Evolutionary conservation across 2,329 filamentous ascomycete species (phyloP).

Genomic region (Paradendryphiella salina): DNA sequence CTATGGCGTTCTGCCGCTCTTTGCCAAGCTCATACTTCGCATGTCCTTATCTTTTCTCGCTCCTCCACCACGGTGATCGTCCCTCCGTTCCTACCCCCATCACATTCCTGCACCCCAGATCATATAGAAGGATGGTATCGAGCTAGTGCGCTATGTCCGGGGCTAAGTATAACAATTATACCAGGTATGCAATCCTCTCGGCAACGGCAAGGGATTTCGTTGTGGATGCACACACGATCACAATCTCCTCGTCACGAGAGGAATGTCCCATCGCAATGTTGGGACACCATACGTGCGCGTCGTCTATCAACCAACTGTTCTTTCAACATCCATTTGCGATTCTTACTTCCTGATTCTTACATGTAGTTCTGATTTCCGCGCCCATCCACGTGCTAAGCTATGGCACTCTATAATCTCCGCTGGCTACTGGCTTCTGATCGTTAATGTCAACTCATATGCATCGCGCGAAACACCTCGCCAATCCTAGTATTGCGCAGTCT

Average conservation of each 20-base stretch:
- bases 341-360: neutral
- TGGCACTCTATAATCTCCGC: neutral
- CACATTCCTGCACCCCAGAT: slow-evolving; percentile 5
- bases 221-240: neutral
- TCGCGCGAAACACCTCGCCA: neutral
- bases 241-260: neutral
- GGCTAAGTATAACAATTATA: neutral
- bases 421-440: neutral
- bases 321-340: neutral
- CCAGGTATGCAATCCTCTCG: neutral
- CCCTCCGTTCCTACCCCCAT: neutral
- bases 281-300: neutral
- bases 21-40: slow-evolving; percentile 18
- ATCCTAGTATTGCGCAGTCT: neutral
- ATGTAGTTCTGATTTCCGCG: neutral
- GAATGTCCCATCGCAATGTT: neutral
- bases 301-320: neutral
- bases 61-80: slow-evolving; percentile 1
- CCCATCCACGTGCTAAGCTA: neutral
- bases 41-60: slow-evolving; percentile 21
- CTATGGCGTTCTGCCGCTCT: neutral
- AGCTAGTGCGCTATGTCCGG: neutral
- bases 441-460: neutral
- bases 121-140: slow-evolving; percentile 1
- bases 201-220: neutral